These are phyloP conservation scores for Thraustochytrium striatum DNA, from an alignment of 352 stramenopile genomes.

Conservation along the genomic window DNA sequence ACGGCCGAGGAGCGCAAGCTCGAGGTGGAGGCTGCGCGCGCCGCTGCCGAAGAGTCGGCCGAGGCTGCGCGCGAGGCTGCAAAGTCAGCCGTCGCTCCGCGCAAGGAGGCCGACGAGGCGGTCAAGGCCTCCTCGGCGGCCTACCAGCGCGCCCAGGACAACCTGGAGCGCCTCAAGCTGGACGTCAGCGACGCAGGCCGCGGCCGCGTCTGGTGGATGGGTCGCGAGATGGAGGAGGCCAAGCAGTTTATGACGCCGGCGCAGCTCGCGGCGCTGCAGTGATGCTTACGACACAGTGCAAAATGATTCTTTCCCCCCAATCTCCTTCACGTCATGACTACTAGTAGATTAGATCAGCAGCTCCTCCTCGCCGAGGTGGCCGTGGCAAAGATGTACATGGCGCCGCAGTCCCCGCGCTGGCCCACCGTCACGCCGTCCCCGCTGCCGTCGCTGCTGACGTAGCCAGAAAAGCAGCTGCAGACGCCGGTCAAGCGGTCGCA, in stretches of 20 bases:
- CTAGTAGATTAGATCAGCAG: neutral
- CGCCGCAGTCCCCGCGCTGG: slow-evolving; percentile 46
- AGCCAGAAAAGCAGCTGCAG: slow-evolving; percentile 72
- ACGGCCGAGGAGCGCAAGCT: neutral
- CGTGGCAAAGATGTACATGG: slow-evolving; percentile 14
- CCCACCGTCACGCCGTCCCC: slow-evolving; percentile 16
- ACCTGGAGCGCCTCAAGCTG: neutral
- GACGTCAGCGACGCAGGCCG: neutral
- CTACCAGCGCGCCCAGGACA: neutral
- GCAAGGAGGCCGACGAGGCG: neutral
- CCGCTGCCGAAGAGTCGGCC: neutral
- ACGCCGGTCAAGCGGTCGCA: slow-evolving; percentile 66
- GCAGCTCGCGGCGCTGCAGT: neutral
- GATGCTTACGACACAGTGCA: neutral
- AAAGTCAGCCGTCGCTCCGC: neutral
- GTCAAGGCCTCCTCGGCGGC: neutral
- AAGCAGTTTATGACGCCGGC: slow-evolving; percentile 12
- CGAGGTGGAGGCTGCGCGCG: neutral
- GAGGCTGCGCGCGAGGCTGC: neutral
- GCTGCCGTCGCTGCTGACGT: slow-evolving; percentile 56
- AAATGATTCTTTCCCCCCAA: neutral
- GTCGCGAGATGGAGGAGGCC: neutral
- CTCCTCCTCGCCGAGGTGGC: neutral
- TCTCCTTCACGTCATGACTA: neutral
- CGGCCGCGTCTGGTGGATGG: slow-evolving; percentile 5